Base-by-base conservation (phyloP, 139 green algal genomes). In the Micractinium conductrix region DNA sequence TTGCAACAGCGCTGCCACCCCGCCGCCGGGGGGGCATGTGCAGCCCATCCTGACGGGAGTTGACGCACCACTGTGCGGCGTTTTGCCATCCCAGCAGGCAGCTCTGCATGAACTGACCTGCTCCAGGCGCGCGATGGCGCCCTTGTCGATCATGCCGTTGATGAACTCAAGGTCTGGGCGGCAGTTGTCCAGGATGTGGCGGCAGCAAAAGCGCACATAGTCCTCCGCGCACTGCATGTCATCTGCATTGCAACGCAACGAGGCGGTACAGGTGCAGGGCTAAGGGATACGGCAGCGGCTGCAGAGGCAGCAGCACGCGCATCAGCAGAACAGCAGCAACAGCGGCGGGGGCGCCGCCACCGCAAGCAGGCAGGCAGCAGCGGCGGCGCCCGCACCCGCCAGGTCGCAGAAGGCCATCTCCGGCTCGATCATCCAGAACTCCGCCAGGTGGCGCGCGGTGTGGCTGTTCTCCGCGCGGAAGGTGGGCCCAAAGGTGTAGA, bases 381-480 rank as follows among this genome's bases (percentile, higher is more conserved):
- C 55, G 16, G 16, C 55, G 16, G 72, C n/a, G 4, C 44, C 26
- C 78, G 8, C 84, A 86, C 87, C 79, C 4, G 88, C n/a, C 44
- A 99, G 92, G 92, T 98, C 90, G 75, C 94, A 97, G 88, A 98
- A 99, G 44, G 96, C 96, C 48, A 99, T 96, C 93, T 99, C 96
- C 14, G 97, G 97, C 91, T 99, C 97, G 76, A 99, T 98, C 97
- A 99, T 99, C 96, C 96, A 99, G 88, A 99, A 99, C 90, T 99
- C 97, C 24, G 97, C 97, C 74, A 99, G 88, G 90, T 99, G 97
- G 48, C 97, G 92, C 17, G 92, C 90, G 2, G 97, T 99, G 93
- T 98, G 94, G 43, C 87, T 95, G 90, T 98, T 95, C 88, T 99
- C 97, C 1, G 97, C 97, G 38, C 97, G 92, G 92, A 99, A 99